Conservation (phyloP, 1,284 basidiomycete species). For the Ustilago hordei region DNA sequence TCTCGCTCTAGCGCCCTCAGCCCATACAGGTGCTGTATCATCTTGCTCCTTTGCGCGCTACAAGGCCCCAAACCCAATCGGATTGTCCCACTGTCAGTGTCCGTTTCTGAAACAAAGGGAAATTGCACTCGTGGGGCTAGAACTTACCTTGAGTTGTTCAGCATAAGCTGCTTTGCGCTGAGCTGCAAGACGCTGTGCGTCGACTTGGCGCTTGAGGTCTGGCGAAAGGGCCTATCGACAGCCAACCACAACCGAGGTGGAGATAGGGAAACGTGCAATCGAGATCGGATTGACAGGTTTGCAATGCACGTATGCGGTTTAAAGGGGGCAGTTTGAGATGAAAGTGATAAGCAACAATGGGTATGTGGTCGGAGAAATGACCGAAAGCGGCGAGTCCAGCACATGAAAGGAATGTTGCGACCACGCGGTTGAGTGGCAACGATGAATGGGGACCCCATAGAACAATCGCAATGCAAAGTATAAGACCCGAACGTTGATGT, state of each 20-base stretch:
- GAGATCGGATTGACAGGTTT: neutral
- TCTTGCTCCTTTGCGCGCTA: constrained; percentile 51
- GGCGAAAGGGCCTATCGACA: constrained; percentile 48
- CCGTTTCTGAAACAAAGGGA: neutral
- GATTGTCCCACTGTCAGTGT: neutral
- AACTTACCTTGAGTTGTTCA: constrained; percentile 59
- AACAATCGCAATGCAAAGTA: neutral
- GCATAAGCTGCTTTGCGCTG: constrained; percentile 57
- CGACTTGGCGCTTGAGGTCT: constrained; percentile 61
- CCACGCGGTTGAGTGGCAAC: constrained; percentile 1
- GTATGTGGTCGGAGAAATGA: neutral
- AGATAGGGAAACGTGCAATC: neutral
- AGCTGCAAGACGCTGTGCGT: constrained; percentile 50
- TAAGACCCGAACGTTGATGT: neutral
- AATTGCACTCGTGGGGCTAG: neutral
- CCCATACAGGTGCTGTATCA: constrained; percentile 54
- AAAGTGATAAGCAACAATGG: neutral
- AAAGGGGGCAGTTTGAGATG: neutral
- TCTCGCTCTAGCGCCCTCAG: constrained; percentile 38
- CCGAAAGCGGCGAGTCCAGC: neutral
- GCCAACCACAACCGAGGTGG: neutral
- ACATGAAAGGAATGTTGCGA: neutral
- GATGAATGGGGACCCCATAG: constrained; percentile 5
- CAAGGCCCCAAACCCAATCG: neutral
- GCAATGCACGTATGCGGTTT: neutral